These are phyloP conservation scores for Monotropa hypopitys DNA, from an alignment of 179 eudicot species.

Conservation along the genomic window DNA sequence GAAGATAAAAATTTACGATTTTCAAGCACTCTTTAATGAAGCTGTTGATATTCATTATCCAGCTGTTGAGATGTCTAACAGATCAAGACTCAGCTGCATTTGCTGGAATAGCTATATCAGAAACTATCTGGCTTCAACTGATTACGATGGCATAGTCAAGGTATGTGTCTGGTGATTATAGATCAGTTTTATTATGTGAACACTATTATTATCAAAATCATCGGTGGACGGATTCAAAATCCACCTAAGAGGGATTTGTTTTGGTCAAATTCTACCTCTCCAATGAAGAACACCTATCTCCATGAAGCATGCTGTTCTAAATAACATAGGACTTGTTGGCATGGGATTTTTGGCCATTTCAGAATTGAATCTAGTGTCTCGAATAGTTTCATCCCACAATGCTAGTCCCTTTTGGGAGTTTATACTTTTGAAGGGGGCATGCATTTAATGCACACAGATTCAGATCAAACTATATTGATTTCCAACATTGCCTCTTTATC, in stretches of 20 bases:
- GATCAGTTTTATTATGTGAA: neutral
- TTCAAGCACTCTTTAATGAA: conserved; percentile 49
- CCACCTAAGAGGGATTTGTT: neutral
- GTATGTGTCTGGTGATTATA: conserved; percentile 25
- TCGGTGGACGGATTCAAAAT: neutral
- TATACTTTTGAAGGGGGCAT: neutral
- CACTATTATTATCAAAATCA: neutral
- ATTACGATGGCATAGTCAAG: conserved; percentile 92
- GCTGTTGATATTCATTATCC: conserved; percentile 92
- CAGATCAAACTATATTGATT: neutral
- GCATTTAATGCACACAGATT: neutral
- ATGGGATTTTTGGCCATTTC: neutral
- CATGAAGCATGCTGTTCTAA: conserved; percentile 1
- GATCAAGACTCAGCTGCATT: conserved; percentile 75
- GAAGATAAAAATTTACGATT: conserved; percentile 77
- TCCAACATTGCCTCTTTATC: neutral
- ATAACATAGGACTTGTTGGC: neutral
- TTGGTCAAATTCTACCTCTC: neutral
- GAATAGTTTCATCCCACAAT: neutral
- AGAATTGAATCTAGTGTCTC: neutral
- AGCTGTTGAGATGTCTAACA: conserved; percentile 71
- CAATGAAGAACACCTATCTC: neutral
- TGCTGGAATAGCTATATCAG: conserved; percentile 85
- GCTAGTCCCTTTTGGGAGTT: neutral
- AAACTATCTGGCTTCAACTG: conserved; percentile 89